Base-by-base conservation (phyloP, 2,329 filamentous ascomycete genomes). In the Daldinia eschscholtzii region DNA sequence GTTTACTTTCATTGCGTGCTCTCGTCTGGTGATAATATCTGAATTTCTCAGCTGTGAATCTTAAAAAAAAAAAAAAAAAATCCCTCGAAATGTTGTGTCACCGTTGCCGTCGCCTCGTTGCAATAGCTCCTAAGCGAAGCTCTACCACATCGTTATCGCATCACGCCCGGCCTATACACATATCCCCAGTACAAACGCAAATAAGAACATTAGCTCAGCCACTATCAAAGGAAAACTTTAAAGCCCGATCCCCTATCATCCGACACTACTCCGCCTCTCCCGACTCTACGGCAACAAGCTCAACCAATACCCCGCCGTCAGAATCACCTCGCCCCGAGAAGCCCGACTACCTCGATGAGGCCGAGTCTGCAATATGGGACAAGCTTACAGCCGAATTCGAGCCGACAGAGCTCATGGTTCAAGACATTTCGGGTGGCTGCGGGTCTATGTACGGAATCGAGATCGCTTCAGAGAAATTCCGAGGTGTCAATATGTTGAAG, bases 361-460 rank as follows among this genome's bases (percentile, higher is more conserved):
- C 86, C 76, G 89, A 92, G 76, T 81, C 83, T 33, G 81, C 83
- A 67, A 87, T 92, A 73, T 91, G 87, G 81, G 83, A 86, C 65
- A 80, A 83, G 57, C 81, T 89, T 59, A 71, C 79, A 18, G 79
- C 80, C 6, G 85, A 85, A 74, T 86, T 89, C 62, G 70, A 78
- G 1, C 86, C 87, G 0, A 83, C 83, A 0, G 79, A 85, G 65
- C 79, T 89, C 28, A 80, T 89, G 79, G 92, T 96, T 9, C 90
- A 91, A 78, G 93, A 97, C 81, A 88, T 96, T 58, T 93, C 91
- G 26, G 93, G 93, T 65, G 93, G 93, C 33, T 97, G 93, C 81
- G 93, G 93, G 9, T 92, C 90, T 76, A 96, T 96, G 93, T 96
- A 96, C 81, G 91, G 89, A 63, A 91, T 97, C 72, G 91, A 94